Percentiles rank a stretch among this genome's conserved stretches.
Evolutionary conservation across 2,329 filamentous ascomycete genomes (phyloP).

Genomic region (Xylaria digitata): DNA sequence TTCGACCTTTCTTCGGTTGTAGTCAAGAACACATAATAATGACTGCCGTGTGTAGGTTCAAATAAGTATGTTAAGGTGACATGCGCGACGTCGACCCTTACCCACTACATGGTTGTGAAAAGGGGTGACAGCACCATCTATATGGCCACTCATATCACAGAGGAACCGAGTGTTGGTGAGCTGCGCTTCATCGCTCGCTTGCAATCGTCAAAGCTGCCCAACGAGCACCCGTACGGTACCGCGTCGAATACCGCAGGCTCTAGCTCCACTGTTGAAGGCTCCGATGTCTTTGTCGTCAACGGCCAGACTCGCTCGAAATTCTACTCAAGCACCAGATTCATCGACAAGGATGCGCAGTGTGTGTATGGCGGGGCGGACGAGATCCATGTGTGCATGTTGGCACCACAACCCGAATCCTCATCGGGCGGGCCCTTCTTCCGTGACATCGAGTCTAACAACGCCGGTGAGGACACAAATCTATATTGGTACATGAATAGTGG

Average conservation of each 20-base stretch:
- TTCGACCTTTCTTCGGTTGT: not conserved
- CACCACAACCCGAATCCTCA: slow-evolving; percentile 67
- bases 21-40: slow-evolving; percentile 5
- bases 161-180: slow-evolving; percentile 67
- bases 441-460: slow-evolving; percentile 75
- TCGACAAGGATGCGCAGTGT: slow-evolving; percentile 74
- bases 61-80: slow-evolving; percentile 69
- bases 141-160: slow-evolving; percentile 71
- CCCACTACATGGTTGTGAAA: slow-evolving; percentile 71
- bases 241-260: slow-evolving; percentile 67
- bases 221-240: slow-evolving; percentile 64
- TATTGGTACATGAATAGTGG: slow-evolving; percentile 78
- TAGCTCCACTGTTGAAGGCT: slow-evolving; percentile 66
- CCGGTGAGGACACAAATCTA: slow-evolving; percentile 65
- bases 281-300: slow-evolving; percentile 68
- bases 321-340: slow-evolving; percentile 76
- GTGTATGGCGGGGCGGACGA: slow-evolving; percentile 60
- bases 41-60: slow-evolving; percentile 15
- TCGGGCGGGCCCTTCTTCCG: slow-evolving; percentile 75
- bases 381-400: slow-evolving; percentile 71
- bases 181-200: slow-evolving; percentile 73
- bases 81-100: slow-evolving; percentile 69
- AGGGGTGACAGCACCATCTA: slow-evolving; percentile 70
- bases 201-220: slow-evolving; percentile 60
- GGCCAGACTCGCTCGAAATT: slow-evolving; percentile 76